These are phyloP conservation scores for Rhizophora apiculata DNA, from an alignment of 345 rosid species.

Conservation along the genomic window DNA sequence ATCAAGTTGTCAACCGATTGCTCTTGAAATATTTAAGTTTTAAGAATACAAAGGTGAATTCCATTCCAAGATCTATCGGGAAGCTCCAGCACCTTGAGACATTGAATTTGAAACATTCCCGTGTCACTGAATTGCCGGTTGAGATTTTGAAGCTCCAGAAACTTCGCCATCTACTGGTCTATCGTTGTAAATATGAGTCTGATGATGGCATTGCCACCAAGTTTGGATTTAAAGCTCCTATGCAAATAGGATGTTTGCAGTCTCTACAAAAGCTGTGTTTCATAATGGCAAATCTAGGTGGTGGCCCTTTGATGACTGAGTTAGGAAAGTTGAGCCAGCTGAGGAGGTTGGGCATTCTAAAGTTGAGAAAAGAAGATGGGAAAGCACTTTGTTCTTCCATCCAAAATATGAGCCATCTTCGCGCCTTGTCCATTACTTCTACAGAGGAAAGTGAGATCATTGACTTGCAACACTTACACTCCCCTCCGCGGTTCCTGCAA, in stretches of 20 bases:
- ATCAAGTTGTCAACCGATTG: constrained; percentile 10
- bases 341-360: constrained; percentile 19
- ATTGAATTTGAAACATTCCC: constrained; percentile 26
- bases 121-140: constrained; percentile 20
- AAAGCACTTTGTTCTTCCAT: constrained; percentile 17
- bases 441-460: constrained; percentile 25
- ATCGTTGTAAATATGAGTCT: constrained; percentile 15
- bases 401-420: constrained; percentile 18
- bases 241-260: constrained; percentile 18
- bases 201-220: constrained; percentile 13
- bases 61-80: constrained; percentile 27
- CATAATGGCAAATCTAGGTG: constrained; percentile 11
- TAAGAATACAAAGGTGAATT: constrained; percentile 19
- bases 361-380: constrained; percentile 20
- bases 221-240: constrained; percentile 17
- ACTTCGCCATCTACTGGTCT: constrained; percentile 25
- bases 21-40: constrained; percentile 24
- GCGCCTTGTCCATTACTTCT: constrained; percentile 30
- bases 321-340: constrained; percentile 10
- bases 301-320: not conserved
- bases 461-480: constrained; percentile 27
- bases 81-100: constrained; percentile 32
- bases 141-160: constrained; percentile 23
- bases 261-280: constrained; percentile 14
- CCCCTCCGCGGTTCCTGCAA: constrained; percentile 23